Evolutionary conservation across 306 rosid species (phyloP).

Genomic region (Rubus parviflorus): DNA sequence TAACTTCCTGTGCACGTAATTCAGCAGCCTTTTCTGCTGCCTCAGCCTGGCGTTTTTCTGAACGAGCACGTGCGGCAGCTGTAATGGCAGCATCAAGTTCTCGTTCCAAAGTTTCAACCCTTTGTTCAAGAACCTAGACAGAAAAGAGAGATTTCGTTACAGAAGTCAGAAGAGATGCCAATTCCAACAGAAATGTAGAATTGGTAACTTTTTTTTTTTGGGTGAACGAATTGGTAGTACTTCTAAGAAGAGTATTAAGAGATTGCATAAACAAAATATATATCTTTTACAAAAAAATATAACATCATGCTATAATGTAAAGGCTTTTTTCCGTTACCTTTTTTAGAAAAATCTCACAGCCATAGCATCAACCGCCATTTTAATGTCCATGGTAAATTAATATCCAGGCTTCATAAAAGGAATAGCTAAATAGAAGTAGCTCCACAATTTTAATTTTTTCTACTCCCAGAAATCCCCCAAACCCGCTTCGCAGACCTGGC

Average conservation of each 20-base stretch:
- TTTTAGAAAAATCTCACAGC: background rate
- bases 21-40: slow-evolving; percentile 84
- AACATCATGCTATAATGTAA: background rate
- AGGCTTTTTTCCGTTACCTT: background rate
- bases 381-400: background rate
- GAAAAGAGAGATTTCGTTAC: background rate
- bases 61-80: slow-evolving; percentile 87
- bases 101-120: slow-evolving; percentile 80
- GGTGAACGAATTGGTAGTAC: background rate
- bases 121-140: slow-evolving; percentile 69
- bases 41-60: slow-evolving; percentile 87
- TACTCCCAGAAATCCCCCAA: too few species aligned
- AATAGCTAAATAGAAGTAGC: too few species aligned
- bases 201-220: background rate
- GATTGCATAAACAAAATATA: background rate
- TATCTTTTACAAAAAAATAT: background rate
- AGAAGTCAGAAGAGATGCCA: background rate
- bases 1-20: slow-evolving; percentile 65
- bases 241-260: background rate
- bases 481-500: too few species aligned
- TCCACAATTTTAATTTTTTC: too few species aligned
- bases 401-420: background rate
- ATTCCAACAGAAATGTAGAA: background rate
- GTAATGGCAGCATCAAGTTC: slow-evolving; percentile 92
- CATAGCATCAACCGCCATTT: background rate